Percentiles rank a stretch among this genome's conserved stretches.
These are phyloP conservation scores for Mycena floridula DNA, from an alignment of 768 basidiomycete species.

Conservation along the genomic window DNA sequence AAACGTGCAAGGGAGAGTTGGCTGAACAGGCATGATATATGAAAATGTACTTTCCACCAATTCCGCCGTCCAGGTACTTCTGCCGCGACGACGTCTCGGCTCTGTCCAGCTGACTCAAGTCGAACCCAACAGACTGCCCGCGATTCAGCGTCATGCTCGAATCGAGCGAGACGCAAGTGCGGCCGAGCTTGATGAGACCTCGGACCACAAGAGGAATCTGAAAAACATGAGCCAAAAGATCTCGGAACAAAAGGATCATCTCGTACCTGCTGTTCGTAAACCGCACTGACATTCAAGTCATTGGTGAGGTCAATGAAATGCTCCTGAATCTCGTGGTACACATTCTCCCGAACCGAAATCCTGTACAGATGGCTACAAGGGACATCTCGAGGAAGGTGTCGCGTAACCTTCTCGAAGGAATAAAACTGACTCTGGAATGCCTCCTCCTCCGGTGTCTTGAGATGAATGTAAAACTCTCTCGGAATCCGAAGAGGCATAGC, in stretches of 20 bases:
- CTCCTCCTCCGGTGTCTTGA: conserved; percentile 62
- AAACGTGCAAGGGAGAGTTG: conserved; percentile 74
- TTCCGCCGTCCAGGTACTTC: conserved; percentile 70
- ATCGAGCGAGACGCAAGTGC: conserved; percentile 67
- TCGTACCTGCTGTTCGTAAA: conserved; percentile 86
- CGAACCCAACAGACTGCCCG: conserved; percentile 78
- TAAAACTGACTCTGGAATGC: conserved; percentile 70
- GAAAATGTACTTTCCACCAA: conserved; percentile 71
- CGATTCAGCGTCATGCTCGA: conserved; percentile 68
- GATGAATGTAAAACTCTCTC: conserved; percentile 89
- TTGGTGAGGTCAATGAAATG: conserved; percentile 92
- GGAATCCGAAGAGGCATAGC: conserved; percentile 79
- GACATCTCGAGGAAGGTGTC: conserved; percentile 74
- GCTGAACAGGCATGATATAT: conserved; percentile 82
- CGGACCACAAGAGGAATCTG: conserved; percentile 83
- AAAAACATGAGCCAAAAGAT: neutral
- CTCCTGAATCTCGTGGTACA: conserved; percentile 78
- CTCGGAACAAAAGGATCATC: conserved; percentile 4
- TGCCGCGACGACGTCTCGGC: conserved; percentile 50
- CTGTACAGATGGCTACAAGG: conserved; percentile 79
- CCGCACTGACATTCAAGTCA: conserved; percentile 90
- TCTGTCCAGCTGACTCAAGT: conserved; percentile 74
- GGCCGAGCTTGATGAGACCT: conserved; percentile 78
- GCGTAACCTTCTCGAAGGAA: conserved; percentile 61
- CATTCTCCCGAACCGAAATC: conserved; percentile 74